Evolutionary conservation across 176 grass and related monocot species (phyloP), one percentile per base, ranked within the genome.

Genomic region (Puya raimondii): DNA sequence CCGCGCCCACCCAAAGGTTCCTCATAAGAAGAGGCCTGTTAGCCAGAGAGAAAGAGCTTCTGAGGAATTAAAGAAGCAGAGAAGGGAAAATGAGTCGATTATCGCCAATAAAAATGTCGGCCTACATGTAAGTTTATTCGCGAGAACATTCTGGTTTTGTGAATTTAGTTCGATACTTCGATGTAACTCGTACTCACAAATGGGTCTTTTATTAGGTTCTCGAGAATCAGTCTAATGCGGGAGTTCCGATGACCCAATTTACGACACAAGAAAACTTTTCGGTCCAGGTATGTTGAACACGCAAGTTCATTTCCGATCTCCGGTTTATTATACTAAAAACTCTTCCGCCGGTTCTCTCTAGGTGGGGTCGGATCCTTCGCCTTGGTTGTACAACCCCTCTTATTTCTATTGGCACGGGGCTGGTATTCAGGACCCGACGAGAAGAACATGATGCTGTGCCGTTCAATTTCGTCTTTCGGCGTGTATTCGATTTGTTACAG

Each of bases 31-130:
- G 21, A 21, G 56, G 21, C 4, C 21, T 61, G 17, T 61, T 61
- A 61, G 7, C 56, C 56, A 61, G 56, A 61, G 56, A n/a, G 56
- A 61, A 61, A 61, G 56, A 61, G 12, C 56, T 61, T 61, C 56
- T 2, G 56, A 61, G 17, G 21, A 61, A 61, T 20, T 18, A n/a
- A 61, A 61, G 56, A 61, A 61, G 21, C 54, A 59, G 56, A 61
- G 56, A 3, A 61, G 16, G 56, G 56, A 61, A 7, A 61, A 61
- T 9, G 56, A 61, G n/a, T 18, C 56, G 10, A 61, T 16, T 20
- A 22, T 22, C 56, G 21, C 56, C 56, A 61, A 10, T 61, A 61
- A 61, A 61, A 61, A 22, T 61, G 21, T 20, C 56, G 21, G 8
- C 56, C 56, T 61, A 21, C 56, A 61, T 61, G 56, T 61, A 61